phyloP scores from a whole-genome alignment of 2,329 filamentous ascomycete genomes.

The Pseudocercospora pini-densiflorae region DNA sequence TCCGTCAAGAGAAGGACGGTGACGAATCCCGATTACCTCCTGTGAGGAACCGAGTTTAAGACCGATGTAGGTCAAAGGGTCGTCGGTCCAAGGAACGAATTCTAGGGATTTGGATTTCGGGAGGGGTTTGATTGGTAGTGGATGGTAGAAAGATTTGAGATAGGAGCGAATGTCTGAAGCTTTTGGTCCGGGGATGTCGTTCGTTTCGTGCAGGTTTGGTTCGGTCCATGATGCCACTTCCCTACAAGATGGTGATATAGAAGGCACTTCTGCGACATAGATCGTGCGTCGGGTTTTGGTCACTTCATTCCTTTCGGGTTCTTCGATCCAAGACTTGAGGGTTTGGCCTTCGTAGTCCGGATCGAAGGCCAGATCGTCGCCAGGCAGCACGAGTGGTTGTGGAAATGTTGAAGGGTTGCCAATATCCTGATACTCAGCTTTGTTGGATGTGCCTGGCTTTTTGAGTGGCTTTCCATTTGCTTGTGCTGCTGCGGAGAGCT shows the following conservation, averaged over 20 bases:
- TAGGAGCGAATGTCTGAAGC: constrained; percentile 48
- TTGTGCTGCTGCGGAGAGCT: background rate
- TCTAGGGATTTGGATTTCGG: constrained; percentile 36
- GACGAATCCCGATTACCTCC: constrained; percentile 56
- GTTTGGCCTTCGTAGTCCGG: constrained; percentile 58
- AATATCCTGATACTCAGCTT: background rate
- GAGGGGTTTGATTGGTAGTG: constrained; percentile 55
- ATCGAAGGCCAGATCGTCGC: constrained; percentile 62
- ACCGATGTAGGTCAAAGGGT: constrained; percentile 44
- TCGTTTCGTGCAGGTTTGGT: too few species aligned
- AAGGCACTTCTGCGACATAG: constrained; percentile 58
- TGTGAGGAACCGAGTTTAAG: constrained; percentile 43
- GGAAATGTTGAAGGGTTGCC: constrained; percentile 52
- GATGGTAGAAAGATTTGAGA: constrained; percentile 59
- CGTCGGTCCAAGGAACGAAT: constrained; percentile 55
- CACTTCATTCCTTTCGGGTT: constrained; percentile 55
- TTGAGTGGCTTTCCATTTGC: background rate
- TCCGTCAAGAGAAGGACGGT: constrained; percentile 54
- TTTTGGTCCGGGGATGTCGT: background rate
- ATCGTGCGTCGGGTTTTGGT: constrained; percentile 54
- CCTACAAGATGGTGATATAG: constrained; percentile 41
- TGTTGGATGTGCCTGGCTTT: background rate
- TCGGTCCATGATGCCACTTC: constrained; percentile 41
- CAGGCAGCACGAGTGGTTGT: constrained; percentile 62
- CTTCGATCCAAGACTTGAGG: constrained; percentile 56